Evolutionary conservation across 257 asterid species (phyloP).

Genomic region (Avicennia marina): DNA sequence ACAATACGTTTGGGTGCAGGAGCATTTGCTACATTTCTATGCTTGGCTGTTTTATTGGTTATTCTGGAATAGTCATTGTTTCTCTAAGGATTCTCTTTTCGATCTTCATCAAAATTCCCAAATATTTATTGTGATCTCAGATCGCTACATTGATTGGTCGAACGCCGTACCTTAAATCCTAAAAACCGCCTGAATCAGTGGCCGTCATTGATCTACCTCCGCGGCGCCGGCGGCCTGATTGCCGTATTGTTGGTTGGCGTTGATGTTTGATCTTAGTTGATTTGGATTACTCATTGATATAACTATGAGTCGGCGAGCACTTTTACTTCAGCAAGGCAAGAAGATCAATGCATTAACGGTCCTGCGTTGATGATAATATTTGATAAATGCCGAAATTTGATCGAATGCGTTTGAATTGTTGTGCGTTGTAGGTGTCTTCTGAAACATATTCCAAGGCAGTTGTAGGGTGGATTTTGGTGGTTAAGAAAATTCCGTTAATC

Average conservation of each 20-base stretch:
- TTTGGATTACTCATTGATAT: no score
- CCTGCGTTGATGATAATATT: no score
- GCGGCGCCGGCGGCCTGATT: not conserved
- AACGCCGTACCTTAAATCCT: slow-evolving; percentile 2
- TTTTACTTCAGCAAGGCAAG: no score
- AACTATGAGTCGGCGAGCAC: no score
- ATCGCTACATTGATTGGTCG: not conserved
- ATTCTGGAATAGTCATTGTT: no score
- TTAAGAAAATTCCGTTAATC: not conserved
- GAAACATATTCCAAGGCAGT: slow-evolving; percentile 4
- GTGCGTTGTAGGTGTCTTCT: slow-evolving; percentile 12
- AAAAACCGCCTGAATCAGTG: not conserved
- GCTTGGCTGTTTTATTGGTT: no score
- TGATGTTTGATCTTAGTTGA: no score
- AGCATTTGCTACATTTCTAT: no score
- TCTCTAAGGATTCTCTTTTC: no score
- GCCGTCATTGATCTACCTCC: not conserved
- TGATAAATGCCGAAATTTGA: not conserved
- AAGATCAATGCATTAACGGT: no score
- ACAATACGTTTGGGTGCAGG: no score
- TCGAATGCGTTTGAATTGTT: slow-evolving; percentile 7
- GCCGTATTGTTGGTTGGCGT: no score
- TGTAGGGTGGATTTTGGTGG: slow-evolving; percentile 4
- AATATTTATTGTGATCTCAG: not conserved
- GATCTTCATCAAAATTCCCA: not conserved